Conservation (phyloP, 371 early-diverging fungal genomes). For the Mucor sp. region DNA sequence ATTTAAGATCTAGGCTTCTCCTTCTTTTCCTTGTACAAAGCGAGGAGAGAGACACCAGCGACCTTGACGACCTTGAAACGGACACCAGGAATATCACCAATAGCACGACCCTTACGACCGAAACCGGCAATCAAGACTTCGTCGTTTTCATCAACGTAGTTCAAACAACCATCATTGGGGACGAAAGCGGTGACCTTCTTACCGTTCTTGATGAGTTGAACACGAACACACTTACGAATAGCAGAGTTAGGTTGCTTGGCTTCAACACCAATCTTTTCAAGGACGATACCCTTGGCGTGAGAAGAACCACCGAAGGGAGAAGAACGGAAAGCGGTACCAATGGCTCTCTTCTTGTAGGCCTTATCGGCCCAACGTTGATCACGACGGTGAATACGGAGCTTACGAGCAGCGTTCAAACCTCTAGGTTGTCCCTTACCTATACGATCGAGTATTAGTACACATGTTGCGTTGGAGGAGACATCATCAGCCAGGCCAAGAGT, state of each 20-base stretch:
- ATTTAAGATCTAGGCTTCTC: slow-evolving; percentile 98
- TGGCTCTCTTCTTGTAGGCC: slow-evolving; percentile 97
- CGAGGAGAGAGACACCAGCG: slow-evolving; percentile 98
- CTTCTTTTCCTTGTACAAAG: slow-evolving; percentile 99
- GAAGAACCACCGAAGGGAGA: slow-evolving; percentile 99
- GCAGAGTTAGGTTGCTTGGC: slow-evolving; percentile 99
- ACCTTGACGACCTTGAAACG: slow-evolving; percentile 99
- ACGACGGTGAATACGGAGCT: slow-evolving; percentile 96
- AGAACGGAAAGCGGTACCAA: slow-evolving; percentile 97
- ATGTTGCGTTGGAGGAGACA: no score
- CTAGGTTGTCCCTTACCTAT: slow-evolving; percentile 93
- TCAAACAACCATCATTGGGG: slow-evolving; percentile 99
- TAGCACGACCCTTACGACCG: slow-evolving; percentile 85
- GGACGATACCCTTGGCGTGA: slow-evolving; percentile 99
- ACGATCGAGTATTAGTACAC: neutral
- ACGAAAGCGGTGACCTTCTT: slow-evolving; percentile 99
- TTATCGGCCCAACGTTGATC: slow-evolving; percentile 99
- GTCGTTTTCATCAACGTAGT: slow-evolving; percentile 98
- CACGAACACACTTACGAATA: slow-evolving; percentile 99
- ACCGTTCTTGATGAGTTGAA: slow-evolving; percentile 99
- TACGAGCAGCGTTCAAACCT: slow-evolving; percentile 99
- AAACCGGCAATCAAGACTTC: slow-evolving; percentile 97
- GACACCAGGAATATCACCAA: slow-evolving; percentile 99
- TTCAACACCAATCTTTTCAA: slow-evolving; percentile 99
- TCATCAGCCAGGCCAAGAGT: neutral